These are phyloP conservation scores for Pichia sp. DNA, from an alignment of 1,139 yeast species.

Conservation along the genomic window DNA sequence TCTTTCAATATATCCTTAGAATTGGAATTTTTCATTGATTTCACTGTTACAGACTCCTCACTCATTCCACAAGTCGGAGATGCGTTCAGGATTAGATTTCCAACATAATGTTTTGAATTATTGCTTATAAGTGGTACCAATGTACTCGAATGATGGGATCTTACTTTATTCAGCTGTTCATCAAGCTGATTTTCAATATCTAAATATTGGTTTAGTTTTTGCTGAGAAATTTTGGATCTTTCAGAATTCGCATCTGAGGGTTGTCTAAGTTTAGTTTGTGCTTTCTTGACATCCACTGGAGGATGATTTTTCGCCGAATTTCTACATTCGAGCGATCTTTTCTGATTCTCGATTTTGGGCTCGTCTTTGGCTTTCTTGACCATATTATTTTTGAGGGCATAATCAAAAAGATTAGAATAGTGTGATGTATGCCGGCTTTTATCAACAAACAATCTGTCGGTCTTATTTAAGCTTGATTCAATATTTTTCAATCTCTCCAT, in stretches of 20 bases:
- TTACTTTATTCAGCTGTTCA: conserved; percentile 7
- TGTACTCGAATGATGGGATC: no score
- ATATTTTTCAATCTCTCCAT: conserved; percentile 16
- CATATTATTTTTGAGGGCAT: conserved; percentile 14
- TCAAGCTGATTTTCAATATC: conserved; percentile 20
- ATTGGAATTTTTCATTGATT: conserved; percentile 1
- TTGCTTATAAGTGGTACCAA: no score
- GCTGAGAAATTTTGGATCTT: conserved; percentile 4
- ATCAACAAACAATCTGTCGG: conserved; percentile 21
- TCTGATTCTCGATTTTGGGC: background rate
- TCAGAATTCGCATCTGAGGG: conserved; percentile 1
- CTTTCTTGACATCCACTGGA: background rate
- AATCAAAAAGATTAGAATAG: conserved; percentile 22
- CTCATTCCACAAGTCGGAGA: background rate
- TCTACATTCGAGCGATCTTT: background rate
- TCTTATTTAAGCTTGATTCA: conserved; percentile 18
- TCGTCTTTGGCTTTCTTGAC: background rate
- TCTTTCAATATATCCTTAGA: no score
- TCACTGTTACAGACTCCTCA: background rate
- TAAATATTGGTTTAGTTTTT: conserved; percentile 20
- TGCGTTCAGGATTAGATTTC: no score
- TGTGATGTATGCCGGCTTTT: conserved; percentile 22
- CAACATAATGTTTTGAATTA: no score
- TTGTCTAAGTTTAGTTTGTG: background rate
- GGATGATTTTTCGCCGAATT: background rate